Base-by-base conservation (phyloP, 768 basidiomycete genomes). In the Trametes cinnabarina region DNA sequence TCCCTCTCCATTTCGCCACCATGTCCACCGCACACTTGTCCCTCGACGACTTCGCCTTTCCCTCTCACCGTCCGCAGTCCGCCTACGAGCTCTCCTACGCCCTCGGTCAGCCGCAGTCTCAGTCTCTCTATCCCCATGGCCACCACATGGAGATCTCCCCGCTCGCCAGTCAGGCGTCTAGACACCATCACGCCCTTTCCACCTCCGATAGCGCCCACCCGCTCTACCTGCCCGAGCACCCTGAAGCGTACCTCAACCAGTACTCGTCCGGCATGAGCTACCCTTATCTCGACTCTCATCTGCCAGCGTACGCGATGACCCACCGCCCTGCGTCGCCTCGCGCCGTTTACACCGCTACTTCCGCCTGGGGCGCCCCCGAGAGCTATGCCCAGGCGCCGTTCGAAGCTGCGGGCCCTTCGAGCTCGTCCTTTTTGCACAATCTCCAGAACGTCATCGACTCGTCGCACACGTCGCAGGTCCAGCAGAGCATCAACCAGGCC, bases 11-110 rank as follows among this genome's bases (percentile, higher is more conserved):
- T 37, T 40, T 55, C 42, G 34, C 55, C 62, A 55, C 46, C 44
- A 67, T 63, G 62, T 65, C 66, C 43, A 58, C 57, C 23, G 19
- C 55, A 9, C 60, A 63, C 34, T 50, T 63, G n/a, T 56, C 60
- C 37, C 55, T 62, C 54, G 64, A 67, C 57, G 58, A 63, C 32
- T 47, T 55, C 34, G 55, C 54, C 34, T 64, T 48, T 58, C 32
- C 51, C 7, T 37, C 48, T 25, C 61, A 56, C 49, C 39, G 41
- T 47, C 35, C 48, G 19, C 55, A 34, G 44, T 14, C 53, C 10
- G n/a, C 58, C 20, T 60, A 61, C 57, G 66, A 65, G 52, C 58
- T 65, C 25, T 61, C 63, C 1, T 54, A 58, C 23, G 60, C 60
- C 8, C 50, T 63, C 20, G 64, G 64, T 34, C 55, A 61, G 25